A percentile compares a stretch with the other conserved stretches of the same genome.
These are phyloP conservation scores for Trametes punicea DNA, from an alignment of 768 basidiomycete genomes.

Conservation along the genomic window DNA sequence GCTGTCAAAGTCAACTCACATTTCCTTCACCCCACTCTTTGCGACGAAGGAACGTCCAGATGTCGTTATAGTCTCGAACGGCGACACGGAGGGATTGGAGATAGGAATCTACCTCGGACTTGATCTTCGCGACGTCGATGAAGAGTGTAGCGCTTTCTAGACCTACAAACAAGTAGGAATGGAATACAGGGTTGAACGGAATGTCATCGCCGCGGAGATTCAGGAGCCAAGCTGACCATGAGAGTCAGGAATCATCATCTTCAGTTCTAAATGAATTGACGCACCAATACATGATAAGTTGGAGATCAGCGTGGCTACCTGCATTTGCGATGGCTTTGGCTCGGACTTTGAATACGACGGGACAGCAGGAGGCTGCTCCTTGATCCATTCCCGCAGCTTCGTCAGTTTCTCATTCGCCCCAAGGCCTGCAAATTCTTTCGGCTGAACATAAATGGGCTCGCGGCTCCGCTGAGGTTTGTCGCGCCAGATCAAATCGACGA, in stretches of 20 bases:
- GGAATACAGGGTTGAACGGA: slow-evolving; percentile 90
- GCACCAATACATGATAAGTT: slow-evolving; percentile 69
- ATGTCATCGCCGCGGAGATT: slow-evolving; percentile 91
- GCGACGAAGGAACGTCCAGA: slow-evolving; percentile 75
- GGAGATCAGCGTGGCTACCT: slow-evolving; percentile 65
- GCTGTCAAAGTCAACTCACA: slow-evolving; percentile 31
- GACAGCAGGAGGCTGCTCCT: slow-evolving; percentile 51
- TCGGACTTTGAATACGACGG: slow-evolving; percentile 61
- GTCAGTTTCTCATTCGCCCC: slow-evolving; percentile 69
- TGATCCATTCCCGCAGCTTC: slow-evolving; percentile 69
- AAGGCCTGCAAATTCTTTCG: slow-evolving; percentile 66
- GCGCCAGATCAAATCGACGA: slow-evolving; percentile 80
- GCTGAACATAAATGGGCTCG: slow-evolving; percentile 63
- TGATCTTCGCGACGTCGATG: slow-evolving; percentile 65
- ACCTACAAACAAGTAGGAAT: slow-evolving; percentile 78
- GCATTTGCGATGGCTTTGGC: slow-evolving; percentile 58
- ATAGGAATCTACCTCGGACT: slow-evolving; percentile 54
- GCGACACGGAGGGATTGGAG: slow-evolving; percentile 55
- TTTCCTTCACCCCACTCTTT: slow-evolving; percentile 81
- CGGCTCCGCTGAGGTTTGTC: slow-evolving; percentile 69
- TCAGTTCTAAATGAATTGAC: slow-evolving; percentile 22
- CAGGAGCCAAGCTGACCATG: slow-evolving; percentile 66
- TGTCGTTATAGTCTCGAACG: slow-evolving; percentile 64
- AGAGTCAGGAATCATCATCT: slow-evolving; percentile 10
- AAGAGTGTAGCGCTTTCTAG: slow-evolving; percentile 66